These are phyloP conservation scores for Zopfia rhizophila DNA, from an alignment of 2,329 filamentous ascomycete genomes.

Conservation along the genomic window DNA sequence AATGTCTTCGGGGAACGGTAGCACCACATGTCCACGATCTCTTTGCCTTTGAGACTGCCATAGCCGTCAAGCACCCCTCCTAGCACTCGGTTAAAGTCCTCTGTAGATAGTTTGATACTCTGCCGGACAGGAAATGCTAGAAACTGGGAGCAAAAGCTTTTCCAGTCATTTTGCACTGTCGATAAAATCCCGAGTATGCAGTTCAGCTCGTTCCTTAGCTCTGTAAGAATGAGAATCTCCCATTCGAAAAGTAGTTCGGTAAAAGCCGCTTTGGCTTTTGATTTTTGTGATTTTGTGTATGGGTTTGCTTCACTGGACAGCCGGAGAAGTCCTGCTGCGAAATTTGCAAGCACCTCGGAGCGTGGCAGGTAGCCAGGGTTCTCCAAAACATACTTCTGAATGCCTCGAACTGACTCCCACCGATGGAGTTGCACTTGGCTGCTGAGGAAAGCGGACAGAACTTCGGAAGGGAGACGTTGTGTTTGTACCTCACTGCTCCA, in stretches of 20 bases:
- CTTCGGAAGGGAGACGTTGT: conserved; percentile 44
- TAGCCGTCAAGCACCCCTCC: conserved; percentile 63
- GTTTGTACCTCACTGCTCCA: conserved; percentile 30
- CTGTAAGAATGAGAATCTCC: conserved; percentile 37
- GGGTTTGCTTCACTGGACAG: conserved; percentile 27
- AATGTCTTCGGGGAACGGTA: conserved; percentile 32
- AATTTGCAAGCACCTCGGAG: conserved; percentile 41
- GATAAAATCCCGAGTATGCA: conserved; percentile 46
- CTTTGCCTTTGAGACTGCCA: conserved; percentile 59
- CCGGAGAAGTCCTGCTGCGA: conserved; percentile 42
- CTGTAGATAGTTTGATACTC: conserved; percentile 38
- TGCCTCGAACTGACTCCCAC: conserved; percentile 53
- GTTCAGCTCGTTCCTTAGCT: conserved; percentile 40
- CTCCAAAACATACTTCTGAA: conserved; percentile 46
- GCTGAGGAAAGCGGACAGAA: conserved; percentile 54
- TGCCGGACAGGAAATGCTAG: conserved; percentile 39
- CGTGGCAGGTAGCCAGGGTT: conserved; percentile 36
- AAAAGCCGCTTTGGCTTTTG: conserved; percentile 37
- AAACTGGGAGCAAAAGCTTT: conserved; percentile 42
- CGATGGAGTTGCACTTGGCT: conserved; percentile 53
- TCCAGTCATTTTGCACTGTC: conserved; percentile 38
- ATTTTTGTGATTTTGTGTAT: conserved; percentile 8
- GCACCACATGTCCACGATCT: conserved; percentile 61
- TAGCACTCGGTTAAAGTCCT: conserved; percentile 64
- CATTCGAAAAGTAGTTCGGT: conserved; percentile 42